Evolutionary conservation across 768 basidiomycete genomes (phyloP).

Genomic region (Boletus vinaceobasis): DNA sequence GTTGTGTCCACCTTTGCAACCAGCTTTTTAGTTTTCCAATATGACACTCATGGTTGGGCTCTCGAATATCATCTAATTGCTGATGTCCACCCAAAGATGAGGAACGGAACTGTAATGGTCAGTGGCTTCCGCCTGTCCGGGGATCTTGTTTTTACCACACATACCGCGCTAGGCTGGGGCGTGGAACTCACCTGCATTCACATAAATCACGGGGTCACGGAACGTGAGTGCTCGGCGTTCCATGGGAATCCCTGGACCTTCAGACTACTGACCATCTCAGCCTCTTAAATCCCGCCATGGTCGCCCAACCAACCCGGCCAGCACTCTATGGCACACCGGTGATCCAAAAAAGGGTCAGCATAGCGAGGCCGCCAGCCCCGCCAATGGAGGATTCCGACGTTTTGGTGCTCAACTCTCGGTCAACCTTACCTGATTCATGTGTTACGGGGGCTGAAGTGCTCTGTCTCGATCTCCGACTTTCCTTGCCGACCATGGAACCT

Average conservation of each 20-base stretch:
- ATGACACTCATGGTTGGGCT: neutral
- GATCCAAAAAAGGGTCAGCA: conserved; percentile 10
- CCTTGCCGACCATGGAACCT: neutral
- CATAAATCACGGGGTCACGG: neutral
- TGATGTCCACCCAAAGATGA: neutral
- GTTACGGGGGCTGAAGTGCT: conserved; percentile 2
- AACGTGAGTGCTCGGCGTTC: neutral
- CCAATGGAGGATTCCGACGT: conserved; percentile 20
- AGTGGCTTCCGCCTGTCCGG: neutral
- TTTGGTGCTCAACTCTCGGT: conserved; percentile 19
- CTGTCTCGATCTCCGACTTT: conserved; percentile 19
- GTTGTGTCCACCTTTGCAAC: neutral
- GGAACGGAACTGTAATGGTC: neutral
- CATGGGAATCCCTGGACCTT: neutral
- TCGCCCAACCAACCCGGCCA: neutral
- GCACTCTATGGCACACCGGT: conserved; percentile 8
- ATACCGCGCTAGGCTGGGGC: no score
- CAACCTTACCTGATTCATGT: conserved; percentile 2
- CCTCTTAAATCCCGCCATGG: neutral
- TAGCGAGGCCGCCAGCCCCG: conserved; percentile 8
- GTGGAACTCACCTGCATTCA: neutral
- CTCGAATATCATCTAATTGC: neutral
- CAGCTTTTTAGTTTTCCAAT: neutral
- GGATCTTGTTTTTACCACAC: neutral
- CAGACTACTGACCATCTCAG: neutral